Evolutionary conservation across 306 rosid genomes (phyloP), one percentile per base, ranked within the genome.

Genomic region (Lablab purpureus): DNA sequence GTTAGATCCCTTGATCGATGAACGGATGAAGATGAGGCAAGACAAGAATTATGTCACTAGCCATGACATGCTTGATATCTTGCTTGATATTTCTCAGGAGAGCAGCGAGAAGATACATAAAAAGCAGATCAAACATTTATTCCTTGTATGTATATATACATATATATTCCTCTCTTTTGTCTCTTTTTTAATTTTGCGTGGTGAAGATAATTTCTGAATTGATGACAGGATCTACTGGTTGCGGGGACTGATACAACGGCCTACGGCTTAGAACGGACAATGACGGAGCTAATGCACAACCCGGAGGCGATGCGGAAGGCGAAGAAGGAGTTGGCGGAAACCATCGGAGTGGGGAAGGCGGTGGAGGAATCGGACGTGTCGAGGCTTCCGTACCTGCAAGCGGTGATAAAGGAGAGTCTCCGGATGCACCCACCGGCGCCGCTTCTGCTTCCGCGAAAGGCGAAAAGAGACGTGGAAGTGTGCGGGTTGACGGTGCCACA

Each of bases 221-320:
- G 8, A 5, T 12, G 0, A 51, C 15, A 82, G 91, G 94, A 82
- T 23, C 56, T 92, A 0, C 86, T 90, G 32, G 84, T 76, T 3
- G 94, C 90, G 2, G 91, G 94, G 7, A 87, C 87, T 0, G 94
- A 90, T 1, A 90, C 94, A 67, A 85, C 89, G 0, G 78, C 94
- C 5, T 10, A 51, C 13, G 80, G 82, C 7, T 4, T 87, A 6
- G 91, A 82, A 67, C 88, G 92, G 83, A 85, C 90, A 25, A 81
- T 90, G 97, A 83, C 85, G 14, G 78, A 75, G 55, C 2, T 90
- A 0, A 22, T 92, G 3, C 81, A 55, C 45, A 81, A 77, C 54
- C 94, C 91, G 17, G 55, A 67, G 59, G 19, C 25, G 58, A 71
- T 90, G 72, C 41, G 73, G 11, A 92, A 84, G 76, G 90, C 79